A percentile compares a stretch with the other conserved stretches of the same genome.
Conservation (phyloP, 805 yeast species). For the Spathaspora arborariae region DNA sequence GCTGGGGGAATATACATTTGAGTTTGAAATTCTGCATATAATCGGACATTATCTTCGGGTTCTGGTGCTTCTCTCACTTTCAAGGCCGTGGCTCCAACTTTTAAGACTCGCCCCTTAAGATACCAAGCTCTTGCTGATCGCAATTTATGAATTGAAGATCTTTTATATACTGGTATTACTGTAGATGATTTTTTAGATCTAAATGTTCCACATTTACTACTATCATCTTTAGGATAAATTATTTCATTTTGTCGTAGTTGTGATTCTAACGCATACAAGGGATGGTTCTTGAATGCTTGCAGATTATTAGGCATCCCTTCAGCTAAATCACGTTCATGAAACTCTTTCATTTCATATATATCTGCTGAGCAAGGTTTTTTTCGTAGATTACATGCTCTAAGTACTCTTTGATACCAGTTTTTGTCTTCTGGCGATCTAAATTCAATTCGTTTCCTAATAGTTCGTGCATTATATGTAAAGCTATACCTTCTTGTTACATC, state of each 20-base stretch:
- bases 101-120: conserved; percentile 70
- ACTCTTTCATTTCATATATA: conserved; percentile 56
- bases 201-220: conserved; percentile 63
- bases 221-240: conserved; percentile 56
- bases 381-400: conserved; percentile 8
- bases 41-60: conserved; percentile 52
- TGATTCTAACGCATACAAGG: conserved; percentile 73
- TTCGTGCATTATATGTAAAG: conserved; percentile 64
- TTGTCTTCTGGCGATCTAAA: conserved; percentile 48
- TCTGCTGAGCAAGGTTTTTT: conserved; percentile 35
- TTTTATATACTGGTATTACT: conserved; percentile 59
- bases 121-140: conserved; percentile 85
- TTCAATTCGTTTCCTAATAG: conserved; percentile 68
- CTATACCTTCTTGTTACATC: conserved; percentile 89
- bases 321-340: conserved; percentile 54
- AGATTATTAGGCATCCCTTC: conserved; percentile 89
- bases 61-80: conserved; percentile 39
- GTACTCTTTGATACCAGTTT: conserved; percentile 56
- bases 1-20: conserved; percentile 65
- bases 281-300: conserved; percentile 84
- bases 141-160: conserved; percentile 60
- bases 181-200: conserved; percentile 42
- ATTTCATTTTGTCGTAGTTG: conserved; percentile 74
- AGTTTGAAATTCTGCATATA: conserved; percentile 80
- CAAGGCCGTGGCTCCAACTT: conserved; percentile 64